These are phyloP conservation scores for Alternaria sp. DNA, from an alignment of 2,329 filamentous ascomycete species.

Conservation along the genomic window DNA sequence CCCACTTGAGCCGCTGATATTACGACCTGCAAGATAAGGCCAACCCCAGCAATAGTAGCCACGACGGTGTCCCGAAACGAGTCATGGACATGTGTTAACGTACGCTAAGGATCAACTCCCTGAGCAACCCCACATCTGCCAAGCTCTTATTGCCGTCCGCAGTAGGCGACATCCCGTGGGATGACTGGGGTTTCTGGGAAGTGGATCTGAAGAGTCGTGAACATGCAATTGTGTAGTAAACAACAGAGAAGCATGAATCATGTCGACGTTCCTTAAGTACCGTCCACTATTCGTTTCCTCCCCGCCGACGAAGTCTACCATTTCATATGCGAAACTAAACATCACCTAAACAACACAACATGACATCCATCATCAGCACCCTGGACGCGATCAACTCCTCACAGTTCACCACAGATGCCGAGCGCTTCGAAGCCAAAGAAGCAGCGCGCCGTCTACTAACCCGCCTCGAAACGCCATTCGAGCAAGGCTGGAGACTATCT, in stretches of 20 bases:
- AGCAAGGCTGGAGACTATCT: slow-evolving; percentile 4
- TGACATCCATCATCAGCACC: not conserved
- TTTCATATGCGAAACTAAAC: not conserved
- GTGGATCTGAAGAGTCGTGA: not conserved
- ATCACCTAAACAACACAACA: not conserved
- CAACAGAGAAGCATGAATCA: not conserved
- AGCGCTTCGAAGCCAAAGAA: slow-evolving; percentile 7
- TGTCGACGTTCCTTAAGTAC: not conserved
- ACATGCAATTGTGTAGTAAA: not conserved
- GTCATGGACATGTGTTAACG: not conserved
- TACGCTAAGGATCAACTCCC: slow-evolving; percentile 4
- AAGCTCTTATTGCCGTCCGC: not conserved
- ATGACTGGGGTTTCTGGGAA: not conserved
- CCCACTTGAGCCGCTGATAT: not conserved
- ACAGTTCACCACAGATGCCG: not conserved
- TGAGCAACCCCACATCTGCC: not conserved
- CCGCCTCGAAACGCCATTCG: slow-evolving; percentile 7
- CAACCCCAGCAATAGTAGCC: not conserved
- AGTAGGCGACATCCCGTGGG: not conserved
- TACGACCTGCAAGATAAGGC: not conserved
- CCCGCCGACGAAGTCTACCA: too few relatives aligned
- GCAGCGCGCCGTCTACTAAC: slow-evolving; percentile 1
- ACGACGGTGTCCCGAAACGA: not conserved
- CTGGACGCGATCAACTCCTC: not conserved
- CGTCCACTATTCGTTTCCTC: not conserved